These are phyloP conservation scores for Rubroboletus pulcherrimus DNA, from an alignment of 768 basidiomycete species.

Conservation along the genomic window DNA sequence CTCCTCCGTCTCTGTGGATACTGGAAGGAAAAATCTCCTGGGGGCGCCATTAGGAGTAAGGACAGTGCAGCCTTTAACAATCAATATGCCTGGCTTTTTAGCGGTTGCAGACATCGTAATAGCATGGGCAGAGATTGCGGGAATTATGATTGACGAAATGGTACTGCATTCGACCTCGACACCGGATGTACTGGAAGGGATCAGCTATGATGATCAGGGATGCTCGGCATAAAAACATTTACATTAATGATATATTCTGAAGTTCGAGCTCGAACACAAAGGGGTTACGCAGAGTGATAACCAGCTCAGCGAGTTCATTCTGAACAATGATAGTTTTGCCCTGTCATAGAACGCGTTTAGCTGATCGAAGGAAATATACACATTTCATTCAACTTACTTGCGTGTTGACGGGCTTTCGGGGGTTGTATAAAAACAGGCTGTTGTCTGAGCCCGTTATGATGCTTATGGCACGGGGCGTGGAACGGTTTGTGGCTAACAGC, in stretches of 20 bases:
- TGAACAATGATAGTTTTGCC: slow-evolving; percentile 68
- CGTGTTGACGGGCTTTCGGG: slow-evolving; percentile 55
- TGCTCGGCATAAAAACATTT: slow-evolving; percentile 4
- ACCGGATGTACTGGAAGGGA: slow-evolving; percentile 67
- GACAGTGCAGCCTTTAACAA: slow-evolving; percentile 73
- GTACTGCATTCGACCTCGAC: slow-evolving; percentile 66
- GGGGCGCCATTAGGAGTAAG: slow-evolving; percentile 70
- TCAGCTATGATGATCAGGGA: slow-evolving; percentile 3
- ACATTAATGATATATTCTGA: slow-evolving; percentile 80
- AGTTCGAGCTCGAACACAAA: slow-evolving; percentile 91
- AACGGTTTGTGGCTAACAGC: slow-evolving; percentile 40
- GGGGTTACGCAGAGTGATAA: slow-evolving; percentile 84
- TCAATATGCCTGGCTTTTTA: slow-evolving; percentile 58
- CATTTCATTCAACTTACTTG: slow-evolving; percentile 43
- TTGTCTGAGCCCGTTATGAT: slow-evolving; percentile 55
- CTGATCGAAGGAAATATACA: neutral
- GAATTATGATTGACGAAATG: slow-evolving; percentile 56
- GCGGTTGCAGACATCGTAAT: slow-evolving; percentile 69
- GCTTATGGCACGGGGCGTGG: slow-evolving; percentile 36
- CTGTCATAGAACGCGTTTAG: slow-evolving; percentile 29
- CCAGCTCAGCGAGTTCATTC: slow-evolving; percentile 78
- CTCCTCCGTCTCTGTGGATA: slow-evolving; percentile 70
- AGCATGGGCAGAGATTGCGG: slow-evolving; percentile 71
- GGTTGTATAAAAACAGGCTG: slow-evolving; percentile 92
- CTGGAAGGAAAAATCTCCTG: slow-evolving; percentile 72